Evolutionary conservation across 306 rosid genomes (phyloP), one percentile per base, ranked within the genome.

Genomic region (Crotalaria pallida): DNA sequence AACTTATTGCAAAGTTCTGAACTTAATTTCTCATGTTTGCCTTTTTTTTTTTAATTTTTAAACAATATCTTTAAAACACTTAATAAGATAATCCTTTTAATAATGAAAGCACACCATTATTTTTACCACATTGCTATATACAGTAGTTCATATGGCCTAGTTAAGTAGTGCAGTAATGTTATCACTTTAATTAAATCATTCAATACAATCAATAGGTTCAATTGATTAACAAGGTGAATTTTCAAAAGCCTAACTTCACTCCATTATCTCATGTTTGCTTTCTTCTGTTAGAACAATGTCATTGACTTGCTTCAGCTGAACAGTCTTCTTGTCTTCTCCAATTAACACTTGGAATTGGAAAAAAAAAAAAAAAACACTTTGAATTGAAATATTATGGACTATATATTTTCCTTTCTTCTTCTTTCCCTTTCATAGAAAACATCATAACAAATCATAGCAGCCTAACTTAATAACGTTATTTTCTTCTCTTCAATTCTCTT

Each of bases 321-420:
- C 36, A 59, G 70, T 72, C 44, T 70, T 43, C 23, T 29, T 36
- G n/a, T 38, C 41, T 61, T 66, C 55, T 72, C 48, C 33, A 41
- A 6, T 47, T 7, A 34, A 23, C 53, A 55, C 45, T 22, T 23
- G 10, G 7, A 71, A 57, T 57, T 78, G 74, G 65, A 65, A 59
- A n/a, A n/a, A n/a, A n/a, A n/a, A n/a, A n/a, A n/a, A n/a, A n/a
- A n/a, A n/a, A n/a, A n/a, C n/a, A 55, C 45, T 22, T 23, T 13
- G 7, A 71, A 57, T 57, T 78, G 74, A 72, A 65, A 59, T 47
- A 4, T 38, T 12, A 49, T 72, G 65, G 74, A 78, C 74, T 24
- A n/a, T 43, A 6, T 47, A 1, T 58, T 11, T 18, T 41, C 22
- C 3, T 6, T 11, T 49, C 3, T 29, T 34, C 40, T 70, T 15